Conservation (phyloP, 306 rosid genomes). For the Cicer chorassanicum region DNA sequence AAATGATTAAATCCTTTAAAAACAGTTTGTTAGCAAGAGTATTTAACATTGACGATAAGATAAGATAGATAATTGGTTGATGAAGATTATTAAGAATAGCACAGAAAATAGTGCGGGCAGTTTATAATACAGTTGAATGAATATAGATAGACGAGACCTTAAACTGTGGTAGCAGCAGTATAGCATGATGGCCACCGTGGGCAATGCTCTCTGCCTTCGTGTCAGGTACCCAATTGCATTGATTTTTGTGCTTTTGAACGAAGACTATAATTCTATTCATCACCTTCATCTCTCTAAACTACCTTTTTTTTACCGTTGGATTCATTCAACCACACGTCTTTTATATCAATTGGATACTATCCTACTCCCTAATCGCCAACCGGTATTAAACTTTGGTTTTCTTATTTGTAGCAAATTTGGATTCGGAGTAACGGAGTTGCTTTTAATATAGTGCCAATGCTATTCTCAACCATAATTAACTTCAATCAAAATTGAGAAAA, state of each 20-base stretch:
- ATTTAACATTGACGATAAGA: too few species aligned
- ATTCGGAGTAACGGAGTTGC: too few species aligned
- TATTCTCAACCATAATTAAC: too few species aligned
- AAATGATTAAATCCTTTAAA: too few species aligned
- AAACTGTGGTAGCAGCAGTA: constrained; percentile 31
- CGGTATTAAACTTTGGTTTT: too few species aligned
- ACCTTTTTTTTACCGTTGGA: constrained; percentile 6
- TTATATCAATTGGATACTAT: not conserved
- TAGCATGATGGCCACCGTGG: constrained; percentile 67
- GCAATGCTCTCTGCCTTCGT: constrained; percentile 60
- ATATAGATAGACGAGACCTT: constrained; percentile 25
- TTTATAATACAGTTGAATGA: constrained; percentile 4
- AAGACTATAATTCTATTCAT: constrained; percentile 32
- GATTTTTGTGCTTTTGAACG: constrained; percentile 52
- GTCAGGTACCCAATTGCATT: constrained; percentile 53
- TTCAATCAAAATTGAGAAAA: too few species aligned
- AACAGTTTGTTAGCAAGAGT: too few species aligned
- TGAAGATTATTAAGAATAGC: too few species aligned
- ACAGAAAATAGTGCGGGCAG: constrained; percentile 5
- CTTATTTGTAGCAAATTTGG: too few species aligned
- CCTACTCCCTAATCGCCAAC: not conserved
- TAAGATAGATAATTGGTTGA: too few species aligned
- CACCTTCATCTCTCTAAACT: not conserved
- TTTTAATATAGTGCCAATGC: too few species aligned
- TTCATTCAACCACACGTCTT: not conserved